These are phyloP conservation scores for Chrysanthemum makinoi DNA, from an alignment of 129 eudicot species.

Conservation along the genomic window DNA sequence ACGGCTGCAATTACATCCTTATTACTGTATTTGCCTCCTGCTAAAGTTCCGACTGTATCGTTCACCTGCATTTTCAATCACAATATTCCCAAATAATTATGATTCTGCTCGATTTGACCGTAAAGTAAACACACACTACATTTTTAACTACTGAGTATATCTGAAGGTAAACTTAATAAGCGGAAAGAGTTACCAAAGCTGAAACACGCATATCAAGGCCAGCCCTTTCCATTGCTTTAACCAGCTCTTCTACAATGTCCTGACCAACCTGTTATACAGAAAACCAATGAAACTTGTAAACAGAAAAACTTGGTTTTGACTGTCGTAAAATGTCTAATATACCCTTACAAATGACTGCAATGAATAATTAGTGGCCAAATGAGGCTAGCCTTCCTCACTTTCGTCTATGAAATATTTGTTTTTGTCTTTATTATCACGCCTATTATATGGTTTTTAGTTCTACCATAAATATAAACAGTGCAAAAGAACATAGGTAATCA, in stretches of 20 bases:
- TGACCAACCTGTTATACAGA: slow-evolving; percentile 26
- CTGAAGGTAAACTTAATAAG: slow-evolving; percentile 28
- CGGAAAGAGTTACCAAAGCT: slow-evolving; percentile 18
- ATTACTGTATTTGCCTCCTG: slow-evolving; percentile 66
- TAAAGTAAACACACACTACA: not conserved
- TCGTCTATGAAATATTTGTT: too few species aligned
- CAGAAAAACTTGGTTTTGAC: not conserved
- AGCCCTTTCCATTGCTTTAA: slow-evolving; percentile 17
- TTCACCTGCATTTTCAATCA: slow-evolving; percentile 54
- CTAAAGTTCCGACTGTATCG: slow-evolving; percentile 84
- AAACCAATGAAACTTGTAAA: slow-evolving; percentile 15
- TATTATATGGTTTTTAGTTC: not conserved
- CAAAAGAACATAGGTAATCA: not conserved
- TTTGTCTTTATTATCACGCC: not conserved
- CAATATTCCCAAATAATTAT: not conserved
- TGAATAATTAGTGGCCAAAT: not conserved
- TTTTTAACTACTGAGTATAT: too few species aligned
- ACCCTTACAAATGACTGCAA: slow-evolving; percentile 20
- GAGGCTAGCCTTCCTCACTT: not conserved
- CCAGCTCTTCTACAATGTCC: slow-evolving; percentile 15
- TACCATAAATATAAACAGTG: not conserved
- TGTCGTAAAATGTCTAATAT: slow-evolving; percentile 6
- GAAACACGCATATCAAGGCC: slow-evolving; percentile 24
- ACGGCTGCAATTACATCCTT: slow-evolving; percentile 78
- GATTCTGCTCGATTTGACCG: slow-evolving; percentile 5